Evolutionary conservation across 2,329 filamentous ascomycete species (phyloP).

Genomic region (Penicillium vulpinum): DNA sequence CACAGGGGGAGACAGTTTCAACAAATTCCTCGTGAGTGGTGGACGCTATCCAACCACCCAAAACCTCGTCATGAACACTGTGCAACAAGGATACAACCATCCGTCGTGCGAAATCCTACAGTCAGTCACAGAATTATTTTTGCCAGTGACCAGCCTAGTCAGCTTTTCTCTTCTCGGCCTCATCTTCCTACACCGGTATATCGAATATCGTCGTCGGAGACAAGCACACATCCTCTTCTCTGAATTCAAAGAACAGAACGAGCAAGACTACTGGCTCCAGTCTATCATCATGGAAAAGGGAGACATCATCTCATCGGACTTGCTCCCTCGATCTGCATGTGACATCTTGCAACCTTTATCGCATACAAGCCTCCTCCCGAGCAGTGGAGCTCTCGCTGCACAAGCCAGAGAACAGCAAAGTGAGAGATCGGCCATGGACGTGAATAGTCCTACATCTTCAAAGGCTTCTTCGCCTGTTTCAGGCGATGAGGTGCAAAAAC

Average conservation of each 20-base stretch:
- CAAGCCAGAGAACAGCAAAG: constrained; percentile 14
- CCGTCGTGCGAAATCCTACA: neutral
- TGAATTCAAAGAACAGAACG: neutral
- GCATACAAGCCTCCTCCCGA: constrained; percentile 16
- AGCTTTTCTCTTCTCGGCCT: constrained; percentile 1
- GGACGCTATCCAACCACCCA: constrained; percentile 3
- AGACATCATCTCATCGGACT: neutral
- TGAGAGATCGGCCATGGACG: too few species aligned
- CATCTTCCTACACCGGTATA: neutral
- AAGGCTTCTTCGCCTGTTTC: neutral
- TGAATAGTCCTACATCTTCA: neutral
- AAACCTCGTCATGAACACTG: neutral
- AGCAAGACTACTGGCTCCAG: neutral
- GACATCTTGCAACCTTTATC: constrained; percentile 25
- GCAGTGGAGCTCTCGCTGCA: constrained; percentile 23
- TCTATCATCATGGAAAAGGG: constrained; percentile 17
- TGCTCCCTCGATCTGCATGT: constrained; percentile 14
- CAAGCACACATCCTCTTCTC: neutral
- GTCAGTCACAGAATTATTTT: neutral
- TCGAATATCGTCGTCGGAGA: neutral
- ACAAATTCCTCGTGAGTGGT: neutral
- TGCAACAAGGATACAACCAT: neutral
- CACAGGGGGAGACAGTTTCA: constrained; percentile 1
- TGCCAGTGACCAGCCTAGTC: neutral
- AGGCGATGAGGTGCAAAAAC: constrained; percentile 24